Percentiles rank a stretch among this genome's conserved stretches.
These are phyloP conservation scores for Oryza rufipogon DNA, from an alignment of 176 grass and related monocot genomes.

Conservation along the genomic window DNA sequence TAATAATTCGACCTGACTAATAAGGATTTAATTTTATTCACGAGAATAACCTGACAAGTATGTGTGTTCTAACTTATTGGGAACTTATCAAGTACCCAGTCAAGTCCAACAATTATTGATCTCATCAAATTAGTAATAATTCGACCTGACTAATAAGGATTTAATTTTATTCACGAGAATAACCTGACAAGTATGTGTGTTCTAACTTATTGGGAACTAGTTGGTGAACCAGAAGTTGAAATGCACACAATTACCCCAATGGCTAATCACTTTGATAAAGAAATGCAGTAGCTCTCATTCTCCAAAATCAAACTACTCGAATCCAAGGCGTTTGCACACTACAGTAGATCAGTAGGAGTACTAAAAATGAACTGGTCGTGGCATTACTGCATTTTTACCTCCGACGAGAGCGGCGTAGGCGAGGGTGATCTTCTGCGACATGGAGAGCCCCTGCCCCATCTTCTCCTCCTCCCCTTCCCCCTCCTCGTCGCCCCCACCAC, in stretches of 20 bases:
- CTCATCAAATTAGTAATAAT: background rate
- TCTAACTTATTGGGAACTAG: background rate
- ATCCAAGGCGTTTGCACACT: background rate
- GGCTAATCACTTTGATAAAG: background rate
- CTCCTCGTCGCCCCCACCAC: conserved; percentile 25
- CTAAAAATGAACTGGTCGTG: background rate
- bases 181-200: background rate
- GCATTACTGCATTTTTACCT: conserved; percentile 58
- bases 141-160: background rate
- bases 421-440: conserved; percentile 96
- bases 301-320: background rate
- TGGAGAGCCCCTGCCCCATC: conserved; percentile 56
- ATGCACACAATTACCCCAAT: background rate
- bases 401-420: conserved; percentile 84
- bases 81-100: background rate
- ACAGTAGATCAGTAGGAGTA: background rate
- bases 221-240: background rate
- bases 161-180: background rate
- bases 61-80: background rate
- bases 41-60: background rate
- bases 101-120: background rate
- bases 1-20: background rate
- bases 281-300: background rate
- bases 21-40: background rate
- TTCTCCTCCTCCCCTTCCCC: conserved; percentile 48